phyloP scores from a whole-genome alignment of 345 rosid genomes.

The Reutealis trisperma region DNA sequence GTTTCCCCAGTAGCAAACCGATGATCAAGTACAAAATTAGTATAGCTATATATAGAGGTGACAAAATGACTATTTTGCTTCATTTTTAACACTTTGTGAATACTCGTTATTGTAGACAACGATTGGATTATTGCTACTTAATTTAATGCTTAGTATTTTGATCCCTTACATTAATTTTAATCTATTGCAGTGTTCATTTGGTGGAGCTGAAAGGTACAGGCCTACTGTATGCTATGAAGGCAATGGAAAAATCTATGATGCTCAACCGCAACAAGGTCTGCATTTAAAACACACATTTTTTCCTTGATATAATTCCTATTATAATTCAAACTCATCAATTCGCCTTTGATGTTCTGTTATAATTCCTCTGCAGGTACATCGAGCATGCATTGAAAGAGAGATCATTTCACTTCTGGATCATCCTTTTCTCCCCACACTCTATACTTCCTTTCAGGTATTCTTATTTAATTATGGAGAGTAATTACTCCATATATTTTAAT shows the following conservation, averaged over 20 bases:
- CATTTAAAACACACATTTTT: not conserved
- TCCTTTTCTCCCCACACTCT: slow-evolving; percentile 92
- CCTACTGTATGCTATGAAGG: slow-evolving; percentile 89
- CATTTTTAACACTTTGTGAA: not conserved
- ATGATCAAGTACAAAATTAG: too few species aligned
- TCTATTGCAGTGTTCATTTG: slow-evolving; percentile 67
- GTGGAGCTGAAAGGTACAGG: slow-evolving; percentile 83
- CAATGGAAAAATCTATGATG: slow-evolving; percentile 93
- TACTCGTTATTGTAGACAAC: too few species aligned
- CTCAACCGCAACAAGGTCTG: slow-evolving; percentile 87
- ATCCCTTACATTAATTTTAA: not conserved
- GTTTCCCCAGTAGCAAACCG: too few species aligned
- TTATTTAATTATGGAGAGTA: slow-evolving; percentile 1
- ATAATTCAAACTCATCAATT: not conserved
- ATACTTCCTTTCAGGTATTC: slow-evolving; percentile 86
- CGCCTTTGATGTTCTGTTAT: not conserved
- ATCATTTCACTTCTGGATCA: slow-evolving; percentile 87
- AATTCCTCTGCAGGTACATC: slow-evolving; percentile 62
- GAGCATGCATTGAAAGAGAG: slow-evolving; percentile 94
- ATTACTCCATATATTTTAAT: too few species aligned
- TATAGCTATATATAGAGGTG: too few species aligned
- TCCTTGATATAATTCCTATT: too few species aligned
- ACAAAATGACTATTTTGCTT: not conserved
- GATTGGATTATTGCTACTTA: too few species aligned
- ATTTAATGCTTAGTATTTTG: too few species aligned